A percentile compares a stretch with the other conserved stretches of the same genome.
phyloP scores from a whole-genome alignment of 495 filamentous ascomycete genomes.

The Hypoxylon perforatum region DNA sequence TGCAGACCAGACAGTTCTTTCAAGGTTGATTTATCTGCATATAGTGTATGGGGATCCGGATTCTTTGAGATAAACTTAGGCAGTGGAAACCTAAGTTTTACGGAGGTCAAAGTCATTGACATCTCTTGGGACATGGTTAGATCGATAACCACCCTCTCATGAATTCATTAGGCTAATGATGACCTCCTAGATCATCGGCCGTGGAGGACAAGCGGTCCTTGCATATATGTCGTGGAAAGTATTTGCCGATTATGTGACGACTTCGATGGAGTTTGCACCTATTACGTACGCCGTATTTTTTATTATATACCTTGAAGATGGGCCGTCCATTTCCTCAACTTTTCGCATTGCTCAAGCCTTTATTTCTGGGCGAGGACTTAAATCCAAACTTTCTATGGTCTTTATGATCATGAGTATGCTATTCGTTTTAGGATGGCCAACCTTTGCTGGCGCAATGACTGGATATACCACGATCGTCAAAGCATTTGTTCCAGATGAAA shows the following conservation, averaged over 20 bases:
- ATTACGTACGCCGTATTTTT: conserved; percentile 35
- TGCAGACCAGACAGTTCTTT: conserved; percentile 21
- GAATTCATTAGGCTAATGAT: not conserved
- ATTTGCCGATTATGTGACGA: conserved; percentile 35
- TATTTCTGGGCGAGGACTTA: conserved; percentile 5
- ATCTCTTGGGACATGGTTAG: conserved; percentile 46
- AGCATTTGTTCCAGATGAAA: conserved; percentile 31
- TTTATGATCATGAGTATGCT: conserved; percentile 32
- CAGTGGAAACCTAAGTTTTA: conserved; percentile 34
- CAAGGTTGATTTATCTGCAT: not conserved
- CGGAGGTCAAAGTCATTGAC: conserved; percentile 43
- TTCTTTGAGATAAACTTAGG: conserved; percentile 44
- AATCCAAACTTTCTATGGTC: conserved; percentile 14
- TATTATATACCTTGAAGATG: conserved; percentile 27
- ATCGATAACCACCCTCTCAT: not conserved
- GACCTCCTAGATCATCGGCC: conserved; percentile 23
- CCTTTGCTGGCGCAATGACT: conserved; percentile 46
- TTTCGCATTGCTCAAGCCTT: conserved; percentile 5
- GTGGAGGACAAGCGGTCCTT: conserved; percentile 35
- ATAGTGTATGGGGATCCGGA: conserved; percentile 8
- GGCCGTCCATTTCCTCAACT: conserved; percentile 11
- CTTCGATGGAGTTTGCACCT: conserved; percentile 35
- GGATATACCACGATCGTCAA: conserved; percentile 38
- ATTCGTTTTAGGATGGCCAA: conserved; percentile 45
- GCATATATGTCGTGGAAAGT: conserved; percentile 37